phyloP scores from a whole-genome alignment of 2,329 filamentous ascomycete species.

The Exophiala oligosperma region DNA sequence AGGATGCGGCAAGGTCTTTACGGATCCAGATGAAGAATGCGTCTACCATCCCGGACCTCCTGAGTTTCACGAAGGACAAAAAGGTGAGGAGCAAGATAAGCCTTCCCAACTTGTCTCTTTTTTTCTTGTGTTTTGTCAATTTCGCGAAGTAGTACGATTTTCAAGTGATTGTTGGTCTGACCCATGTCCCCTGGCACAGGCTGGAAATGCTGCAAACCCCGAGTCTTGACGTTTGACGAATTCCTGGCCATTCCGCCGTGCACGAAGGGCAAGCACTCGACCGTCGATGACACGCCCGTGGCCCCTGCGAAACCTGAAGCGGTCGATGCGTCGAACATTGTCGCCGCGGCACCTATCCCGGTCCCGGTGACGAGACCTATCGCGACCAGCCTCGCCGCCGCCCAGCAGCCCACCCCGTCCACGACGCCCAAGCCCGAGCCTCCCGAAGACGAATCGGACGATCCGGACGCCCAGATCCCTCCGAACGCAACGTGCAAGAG shows the following conservation, averaged over 20 bases:
- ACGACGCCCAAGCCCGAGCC: conserved; percentile 58
- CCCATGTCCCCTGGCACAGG: conserved; percentile 53
- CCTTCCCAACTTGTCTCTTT: no score
- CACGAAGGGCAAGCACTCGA: conserved; percentile 89
- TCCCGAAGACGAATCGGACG: conserved; percentile 84
- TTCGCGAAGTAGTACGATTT: background rate
- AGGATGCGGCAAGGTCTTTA: conserved; percentile 87
- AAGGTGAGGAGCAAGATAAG: conserved; percentile 63
- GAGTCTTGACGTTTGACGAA: conserved; percentile 96
- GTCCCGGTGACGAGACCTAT: conserved; percentile 27
- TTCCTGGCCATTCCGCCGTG: conserved; percentile 92
- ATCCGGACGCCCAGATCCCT: conserved; percentile 70
- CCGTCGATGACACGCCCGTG: conserved; percentile 70
- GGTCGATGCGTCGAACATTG: conserved; percentile 22
- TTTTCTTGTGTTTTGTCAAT: background rate
- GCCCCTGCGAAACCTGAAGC: conserved; percentile 38
- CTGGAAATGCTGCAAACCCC: conserved; percentile 98
- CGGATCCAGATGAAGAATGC: conserved; percentile 79
- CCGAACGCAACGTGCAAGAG: conserved; percentile 75
- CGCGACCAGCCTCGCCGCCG: conserved; percentile 31
- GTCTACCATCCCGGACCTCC: conserved; percentile 91
- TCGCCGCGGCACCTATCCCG: conserved; percentile 18
- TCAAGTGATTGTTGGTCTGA: background rate
- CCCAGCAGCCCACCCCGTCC: conserved; percentile 36
- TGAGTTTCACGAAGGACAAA: conserved; percentile 96